Base-by-base conservation (phyloP, 1,284 basidiomycete species). In the Athelia psychrophila region DNA sequence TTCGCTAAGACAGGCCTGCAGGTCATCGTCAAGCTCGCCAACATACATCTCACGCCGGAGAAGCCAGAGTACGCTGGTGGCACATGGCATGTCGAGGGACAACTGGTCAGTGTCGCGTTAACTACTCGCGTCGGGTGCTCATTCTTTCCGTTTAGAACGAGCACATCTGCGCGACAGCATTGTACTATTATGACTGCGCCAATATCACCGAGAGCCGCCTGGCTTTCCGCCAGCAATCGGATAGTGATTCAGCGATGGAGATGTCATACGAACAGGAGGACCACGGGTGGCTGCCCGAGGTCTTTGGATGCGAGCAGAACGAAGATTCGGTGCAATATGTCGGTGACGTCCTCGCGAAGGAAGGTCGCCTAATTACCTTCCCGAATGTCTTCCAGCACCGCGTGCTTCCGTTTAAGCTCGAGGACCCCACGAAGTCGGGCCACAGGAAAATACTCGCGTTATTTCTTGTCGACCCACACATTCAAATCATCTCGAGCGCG, bases 341-440 rank as follows among this genome's bases (percentile, higher is more conserved):
- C 12, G 67, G 65, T 16, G 52, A 55, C 0, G 53, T 65, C 6
- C 24, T 40, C 20, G 69, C 67, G 2, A 54, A 51, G n/a, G 51
- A 56, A 33, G 59, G 60, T 1, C 60, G 67, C 10, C 57, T 58
- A 27, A 58, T 71, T 46, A 60, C 63, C 2, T 71, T 70, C 45
- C 68, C 69, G 2, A 72, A 72, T 51, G 54, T 65, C 22, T 65
- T 65, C 49, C 69, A 70, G 48, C 68, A 71, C 53, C 54, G 57
- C 3, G 63, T 72, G n/a, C 6, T n/a, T n/a, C 38, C 38, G 5
- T 42, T 42, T n/a, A n/a, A 42, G n/a, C 38, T 42, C 6, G 8
- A 18, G 5, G 38, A 42, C 38, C n/a, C n/a, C 16, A 42, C 38
- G 8, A 42, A 42, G 20, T 16, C 38, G 6, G 38, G 38, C 20